Evolutionary conservation across 208 protist genomes (phyloP).

Genomic region (Vickermania spadyakhi): DNA sequence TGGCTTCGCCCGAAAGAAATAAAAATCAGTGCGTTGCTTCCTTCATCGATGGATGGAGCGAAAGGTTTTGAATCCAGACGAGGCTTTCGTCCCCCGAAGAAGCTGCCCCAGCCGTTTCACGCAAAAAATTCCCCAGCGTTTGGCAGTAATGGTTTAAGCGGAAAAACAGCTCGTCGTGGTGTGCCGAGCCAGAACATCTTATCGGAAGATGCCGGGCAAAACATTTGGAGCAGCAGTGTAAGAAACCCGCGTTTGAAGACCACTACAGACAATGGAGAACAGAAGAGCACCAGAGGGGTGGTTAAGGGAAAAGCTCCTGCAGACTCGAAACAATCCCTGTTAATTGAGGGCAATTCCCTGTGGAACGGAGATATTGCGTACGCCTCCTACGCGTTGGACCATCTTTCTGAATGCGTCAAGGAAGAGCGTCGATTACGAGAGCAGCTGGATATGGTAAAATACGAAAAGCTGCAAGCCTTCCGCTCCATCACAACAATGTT

Average conservation of each 20-base stretch:
- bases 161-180: not conserved
- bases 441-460: conserved; percentile 35
- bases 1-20: not conserved
- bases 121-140: too few relatives aligned
- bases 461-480: conserved; percentile 53
- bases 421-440: conserved; percentile 49
- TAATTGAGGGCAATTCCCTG: conserved; percentile 74
- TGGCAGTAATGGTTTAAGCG: too few relatives aligned
- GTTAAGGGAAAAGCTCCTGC: not conserved
- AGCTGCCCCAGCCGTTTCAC: too few relatives aligned
- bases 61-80: not conserved
- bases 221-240: not conserved
- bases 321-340: conserved; percentile 16
- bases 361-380: conserved; percentile 19
- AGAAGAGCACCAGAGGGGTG: not conserved
- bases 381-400: conserved; percentile 35
- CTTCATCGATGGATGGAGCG: not conserved
- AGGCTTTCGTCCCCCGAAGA: not conserved
- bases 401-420: conserved; percentile 46
- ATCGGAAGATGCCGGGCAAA: not conserved
- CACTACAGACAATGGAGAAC: not conserved
- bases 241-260: not conserved
- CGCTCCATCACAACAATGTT: conserved; percentile 51
- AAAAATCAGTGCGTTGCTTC: not conserved
- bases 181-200: not conserved